Base-by-base conservation (phyloP, 177 flowering plant species). In the Vitis hybrid region DNA sequence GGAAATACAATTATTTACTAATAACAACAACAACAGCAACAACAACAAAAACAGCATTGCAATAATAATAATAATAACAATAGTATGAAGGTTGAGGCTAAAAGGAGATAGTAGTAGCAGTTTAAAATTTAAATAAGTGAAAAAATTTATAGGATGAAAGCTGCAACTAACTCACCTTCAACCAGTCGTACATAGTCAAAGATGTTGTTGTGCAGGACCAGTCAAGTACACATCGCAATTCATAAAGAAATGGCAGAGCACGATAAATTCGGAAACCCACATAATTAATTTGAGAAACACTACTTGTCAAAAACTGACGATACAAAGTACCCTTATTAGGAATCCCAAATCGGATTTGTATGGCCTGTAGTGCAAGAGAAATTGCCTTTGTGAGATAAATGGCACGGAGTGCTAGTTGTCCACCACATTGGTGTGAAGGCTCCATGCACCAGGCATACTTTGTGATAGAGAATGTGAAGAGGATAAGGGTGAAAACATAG, bases 141-240 rank as follows among this genome's bases (percentile, higher is more conserved):
- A 48, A 51, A 63, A 11, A 62, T 7, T 10, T 50, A 3, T 50
- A 14, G 23, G 23, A 64, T 18, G 58, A 62, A 50, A 13, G 60
- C 11, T 18, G 57, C 45, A 62, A 56, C 2, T 13, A 30, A 51
- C 74, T 62, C 73, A 93, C 98, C 93, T 93, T 93, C 69, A 93
- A 81, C 98, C 98, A 91, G 71, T 93, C 98, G 66, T 93, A 91
- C 94, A 93, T 93, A 34, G 98, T 93, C 80, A 93, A 79, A 19
- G 97, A 91, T 63, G 98, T 93, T 2, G 92, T 73, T 50, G 98
- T 91, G 86, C 97, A 93, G 7, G 98, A 93, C 98, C 98, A 93
- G 70, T 93, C 98, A 74, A 93, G 97, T 10, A 91, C 97, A 62
- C 98, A 93, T 61, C 97, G 82, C 69, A 93, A 66, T 72, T 93